Evolutionary conservation across 2,329 filamentous ascomycete genomes (phyloP), one percentile per base, ranked within the genome.

Genomic region (Alternaria novae-zelandiae): DNA sequence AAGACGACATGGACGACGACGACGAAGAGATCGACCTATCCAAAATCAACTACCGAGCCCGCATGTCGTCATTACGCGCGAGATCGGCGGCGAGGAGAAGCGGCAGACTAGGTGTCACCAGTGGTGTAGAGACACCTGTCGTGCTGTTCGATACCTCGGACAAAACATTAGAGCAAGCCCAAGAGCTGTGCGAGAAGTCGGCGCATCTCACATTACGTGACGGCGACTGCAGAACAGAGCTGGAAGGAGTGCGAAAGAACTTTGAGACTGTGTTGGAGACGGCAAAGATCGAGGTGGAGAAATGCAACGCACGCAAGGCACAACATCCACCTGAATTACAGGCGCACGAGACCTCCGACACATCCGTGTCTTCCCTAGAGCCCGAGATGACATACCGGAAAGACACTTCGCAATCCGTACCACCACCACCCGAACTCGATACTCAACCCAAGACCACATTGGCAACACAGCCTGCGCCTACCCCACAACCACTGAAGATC

Each of bases 121-220:
- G 62, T 32, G 66, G 57, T 30, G 58, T 64, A 10, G 57, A 54
- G 20, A 68, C 72, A 20, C 69, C 76, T 25, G 63, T 65, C 28
- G 74, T 73, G 45, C 54, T 75, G 8, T 81, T 80, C 74, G 92
- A 96, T 68, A 85, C 88, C 47, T 85, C 94, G 1, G 94, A 97
- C 76, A 91, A 91, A 75, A 87, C 88, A 1, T 83, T 97, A 25
- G 94, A 97, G 75, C 87, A 88, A 67, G 91, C 93, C 6, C 93
- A 97, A 78, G 86, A 86, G 59, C 87, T 94, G 71, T 96, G 92
- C 77, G 94, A 97, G 81, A 89, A 90, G 57, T 94, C 91, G 3
- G 94, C 94, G 0, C 94, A 97, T 75, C 92, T 96, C 74, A 93
- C 96, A 65, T 84, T 97, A n/a, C 89, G 94, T 23, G 91, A 94